A percentile compares a stretch with the other conserved stretches of the same genome.
Evolutionary conservation across 2,329 filamentous ascomycete species (phyloP).

Genomic region (Lecanosticta acicola): DNA sequence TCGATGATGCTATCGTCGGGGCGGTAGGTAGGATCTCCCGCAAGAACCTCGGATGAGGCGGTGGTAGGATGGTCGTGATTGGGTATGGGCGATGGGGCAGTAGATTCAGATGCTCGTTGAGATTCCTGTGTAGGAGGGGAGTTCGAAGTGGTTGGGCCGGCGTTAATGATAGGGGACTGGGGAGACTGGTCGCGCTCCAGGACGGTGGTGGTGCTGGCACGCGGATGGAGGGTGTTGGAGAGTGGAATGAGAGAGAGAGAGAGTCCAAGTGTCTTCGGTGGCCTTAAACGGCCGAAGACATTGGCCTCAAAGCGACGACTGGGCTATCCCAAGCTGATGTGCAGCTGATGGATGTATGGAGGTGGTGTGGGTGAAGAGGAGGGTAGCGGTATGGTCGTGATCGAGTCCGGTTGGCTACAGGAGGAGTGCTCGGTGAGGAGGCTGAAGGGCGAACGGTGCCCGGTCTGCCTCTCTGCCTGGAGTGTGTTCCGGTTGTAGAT

Average conservation of each 20-base stretch:
- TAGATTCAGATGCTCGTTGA: slow-evolving; percentile 30
- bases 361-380: background rate
- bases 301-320: slow-evolving; percentile 6
- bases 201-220: slow-evolving; percentile 17
- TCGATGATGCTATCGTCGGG: slow-evolving; percentile 19
- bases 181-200: slow-evolving; percentile 27
- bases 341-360: background rate
- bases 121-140: slow-evolving; percentile 16
- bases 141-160: slow-evolving; percentile 27
- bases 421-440: too few species aligned
- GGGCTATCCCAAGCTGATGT: background rate
- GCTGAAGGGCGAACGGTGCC: too few species aligned
- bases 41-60: slow-evolving; percentile 11
- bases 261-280: slow-evolving; percentile 14
- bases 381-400: background rate
- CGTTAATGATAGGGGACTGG: slow-evolving; percentile 28
- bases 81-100: slow-evolving; percentile 22
- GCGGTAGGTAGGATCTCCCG: slow-evolving; percentile 9
- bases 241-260: background rate
- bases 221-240: background rate
- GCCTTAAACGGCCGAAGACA: slow-evolving; percentile 20
- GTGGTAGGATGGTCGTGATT: slow-evolving; percentile 10
- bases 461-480: too few species aligned
- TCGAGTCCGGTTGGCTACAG: too few species aligned
- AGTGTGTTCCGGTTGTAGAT: too few species aligned